Evolutionary conservation across 2,329 filamentous ascomycete species (phyloP).

Genomic region (Calonectria hawksworthii): DNA sequence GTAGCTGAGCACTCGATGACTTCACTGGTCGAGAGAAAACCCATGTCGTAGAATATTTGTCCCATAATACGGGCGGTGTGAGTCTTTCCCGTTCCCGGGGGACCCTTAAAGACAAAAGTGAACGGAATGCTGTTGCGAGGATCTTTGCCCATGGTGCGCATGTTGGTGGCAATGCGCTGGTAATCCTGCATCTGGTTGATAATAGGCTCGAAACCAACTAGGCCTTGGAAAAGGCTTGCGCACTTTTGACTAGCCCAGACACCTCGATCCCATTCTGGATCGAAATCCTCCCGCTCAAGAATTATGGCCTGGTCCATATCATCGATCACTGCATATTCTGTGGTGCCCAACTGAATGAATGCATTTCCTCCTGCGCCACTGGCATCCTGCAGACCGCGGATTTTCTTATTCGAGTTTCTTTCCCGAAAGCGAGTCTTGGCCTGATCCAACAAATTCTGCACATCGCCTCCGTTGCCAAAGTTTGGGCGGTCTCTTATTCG

Average conservation of each 20-base stretch:
- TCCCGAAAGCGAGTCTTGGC: neutral
- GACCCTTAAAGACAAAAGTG: slow-evolving; percentile 76
- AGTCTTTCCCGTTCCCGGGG: slow-evolving; percentile 79
- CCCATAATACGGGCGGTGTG: slow-evolving; percentile 79
- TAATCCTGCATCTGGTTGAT: slow-evolving; percentile 69
- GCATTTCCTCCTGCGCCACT: too few relatives aligned
- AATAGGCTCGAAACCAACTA: slow-evolving; percentile 71
- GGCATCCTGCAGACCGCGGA: neutral
- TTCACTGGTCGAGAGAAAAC: slow-evolving; percentile 71
- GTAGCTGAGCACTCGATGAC: slow-evolving; percentile 77
- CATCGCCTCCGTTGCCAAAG: slow-evolving; percentile 83
- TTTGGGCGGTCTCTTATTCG: slow-evolving; percentile 75
- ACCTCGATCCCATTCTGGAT: slow-evolving; percentile 68
- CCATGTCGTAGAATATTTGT: slow-evolving; percentile 81
- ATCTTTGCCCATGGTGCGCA: slow-evolving; percentile 67
- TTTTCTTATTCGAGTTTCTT: neutral
- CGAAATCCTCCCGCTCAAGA: slow-evolving; percentile 62
- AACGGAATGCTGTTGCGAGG: slow-evolving; percentile 69
- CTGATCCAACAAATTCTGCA: slow-evolving; percentile 65
- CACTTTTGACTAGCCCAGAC: slow-evolving; percentile 55
- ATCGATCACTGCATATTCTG: slow-evolving; percentile 31
- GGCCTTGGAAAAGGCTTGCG: slow-evolving; percentile 69
- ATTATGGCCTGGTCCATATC: slow-evolving; percentile 39
- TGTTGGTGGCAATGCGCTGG: slow-evolving; percentile 65
- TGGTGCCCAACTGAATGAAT: slow-evolving; percentile 38